phyloP scores from a whole-genome alignment of 768 basidiomycete species.

The Termitomyces eurrhizus region DNA sequence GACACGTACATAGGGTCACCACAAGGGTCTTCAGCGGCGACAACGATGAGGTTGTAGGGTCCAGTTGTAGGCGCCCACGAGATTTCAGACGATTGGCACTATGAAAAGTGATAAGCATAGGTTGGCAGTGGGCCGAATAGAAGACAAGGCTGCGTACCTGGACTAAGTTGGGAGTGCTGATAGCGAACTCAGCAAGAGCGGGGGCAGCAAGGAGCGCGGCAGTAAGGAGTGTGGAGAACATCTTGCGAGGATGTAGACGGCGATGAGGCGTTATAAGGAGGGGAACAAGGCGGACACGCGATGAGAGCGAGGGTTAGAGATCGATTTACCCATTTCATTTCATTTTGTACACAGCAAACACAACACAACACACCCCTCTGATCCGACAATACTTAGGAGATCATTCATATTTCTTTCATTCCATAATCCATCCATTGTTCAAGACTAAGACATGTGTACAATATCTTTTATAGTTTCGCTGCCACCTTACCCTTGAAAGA shows the following conservation, averaged over 20 bases:
- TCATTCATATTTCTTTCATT: background rate
- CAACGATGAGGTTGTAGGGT: conserved; percentile 61
- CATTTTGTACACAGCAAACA: conserved; percentile 15
- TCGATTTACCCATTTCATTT: conserved; percentile 7
- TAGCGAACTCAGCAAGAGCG: conserved; percentile 50
- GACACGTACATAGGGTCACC: conserved; percentile 53
- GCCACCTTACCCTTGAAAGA: conserved; percentile 49
- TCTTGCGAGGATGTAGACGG: conserved; percentile 37
- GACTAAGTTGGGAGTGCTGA: conserved; percentile 46
- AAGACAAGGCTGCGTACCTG: conserved; percentile 41
- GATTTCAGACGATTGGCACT: conserved; percentile 53
- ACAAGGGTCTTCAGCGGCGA: conserved; percentile 50
- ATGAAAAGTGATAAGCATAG: conserved; percentile 3
- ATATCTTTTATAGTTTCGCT: conserved; percentile 35
- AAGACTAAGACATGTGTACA: background rate
- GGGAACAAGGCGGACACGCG: conserved; percentile 23
- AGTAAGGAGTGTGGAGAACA: conserved; percentile 80
- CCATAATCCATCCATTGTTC: conserved; percentile 3
- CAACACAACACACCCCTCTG: conserved; percentile 11
- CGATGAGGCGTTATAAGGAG: conserved; percentile 26
- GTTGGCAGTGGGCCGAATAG: conserved; percentile 3
- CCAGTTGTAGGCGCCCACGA: conserved; percentile 44
- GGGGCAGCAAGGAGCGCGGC: conserved; percentile 62
- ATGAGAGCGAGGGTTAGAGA: conserved; percentile 22
- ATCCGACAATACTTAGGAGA: background rate